phyloP scores from a whole-genome alignment of 2,329 filamentous ascomycete genomes.

The Claviceps sp. region DNA sequence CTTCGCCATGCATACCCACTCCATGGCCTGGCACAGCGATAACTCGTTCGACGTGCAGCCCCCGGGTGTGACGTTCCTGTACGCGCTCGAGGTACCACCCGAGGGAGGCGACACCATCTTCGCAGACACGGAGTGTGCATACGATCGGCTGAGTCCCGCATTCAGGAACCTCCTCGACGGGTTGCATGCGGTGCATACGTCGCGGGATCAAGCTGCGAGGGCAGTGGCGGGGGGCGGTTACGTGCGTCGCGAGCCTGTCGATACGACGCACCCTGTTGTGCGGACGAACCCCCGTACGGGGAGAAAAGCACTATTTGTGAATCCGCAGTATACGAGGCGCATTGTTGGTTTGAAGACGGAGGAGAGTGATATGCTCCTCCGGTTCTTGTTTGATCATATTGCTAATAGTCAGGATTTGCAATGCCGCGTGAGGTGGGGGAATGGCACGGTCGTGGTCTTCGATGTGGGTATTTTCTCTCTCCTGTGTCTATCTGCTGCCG shows the following conservation, averaged over 20 bases:
- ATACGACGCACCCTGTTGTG: slow-evolving; percentile 42
- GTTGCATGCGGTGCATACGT: slow-evolving; percentile 52
- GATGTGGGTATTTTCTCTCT: background rate
- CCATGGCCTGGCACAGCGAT: slow-evolving; percentile 70
- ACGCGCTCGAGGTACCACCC: slow-evolving; percentile 59
- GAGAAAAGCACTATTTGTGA: slow-evolving; percentile 55
- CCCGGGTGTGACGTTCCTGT: slow-evolving; percentile 71
- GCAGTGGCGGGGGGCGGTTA: slow-evolving; percentile 28
- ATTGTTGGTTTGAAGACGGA: slow-evolving; percentile 57
- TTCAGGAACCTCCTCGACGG: slow-evolving; percentile 54
- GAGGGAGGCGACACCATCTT: slow-evolving; percentile 32
- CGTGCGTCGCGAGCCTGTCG: slow-evolving; percentile 51
- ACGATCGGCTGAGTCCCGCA: slow-evolving; percentile 44
- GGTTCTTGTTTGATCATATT: slow-evolving; percentile 56
- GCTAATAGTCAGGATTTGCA: slow-evolving; percentile 51
- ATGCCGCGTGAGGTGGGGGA: slow-evolving; percentile 46
- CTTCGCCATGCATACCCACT: slow-evolving; percentile 42
- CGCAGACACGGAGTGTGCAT: slow-evolving; percentile 11
- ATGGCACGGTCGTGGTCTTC: slow-evolving; percentile 48
- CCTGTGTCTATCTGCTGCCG: background rate
- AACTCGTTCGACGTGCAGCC: slow-evolving; percentile 73
- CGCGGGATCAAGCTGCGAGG: slow-evolving; percentile 33
- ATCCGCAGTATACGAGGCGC: slow-evolving; percentile 39
- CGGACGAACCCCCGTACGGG: slow-evolving; percentile 36
- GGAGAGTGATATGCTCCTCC: slow-evolving; percentile 50